These are phyloP conservation scores for Scleroderma bovista DNA, from an alignment of 768 basidiomycete genomes.

Conservation along the genomic window DNA sequence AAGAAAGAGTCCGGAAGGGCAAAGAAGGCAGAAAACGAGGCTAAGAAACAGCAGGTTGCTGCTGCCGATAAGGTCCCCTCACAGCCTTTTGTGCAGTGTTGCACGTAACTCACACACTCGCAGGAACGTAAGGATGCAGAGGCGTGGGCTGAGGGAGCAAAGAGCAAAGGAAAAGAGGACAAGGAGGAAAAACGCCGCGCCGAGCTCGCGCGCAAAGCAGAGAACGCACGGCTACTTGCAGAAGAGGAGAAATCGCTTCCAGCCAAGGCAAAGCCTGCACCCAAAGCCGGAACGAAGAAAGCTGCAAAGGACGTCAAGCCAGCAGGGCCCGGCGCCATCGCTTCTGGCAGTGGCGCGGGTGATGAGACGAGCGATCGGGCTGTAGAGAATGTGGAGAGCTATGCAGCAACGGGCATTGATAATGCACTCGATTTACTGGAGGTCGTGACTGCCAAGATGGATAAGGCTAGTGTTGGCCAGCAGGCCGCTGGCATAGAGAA, in stretches of 20 bases:
- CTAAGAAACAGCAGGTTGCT: constrained; percentile 65
- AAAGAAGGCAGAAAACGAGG: constrained; percentile 89
- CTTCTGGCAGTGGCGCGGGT: constrained; percentile 56
- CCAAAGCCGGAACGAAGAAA: constrained; percentile 62
- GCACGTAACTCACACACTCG: background rate
- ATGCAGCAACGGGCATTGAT: constrained; percentile 82
- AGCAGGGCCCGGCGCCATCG: constrained; percentile 81
- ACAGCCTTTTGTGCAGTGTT: background rate
- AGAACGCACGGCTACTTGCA: constrained; percentile 79
- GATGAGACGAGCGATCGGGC: constrained; percentile 12
- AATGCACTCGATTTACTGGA: constrained; percentile 86
- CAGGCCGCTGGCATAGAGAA: constrained; percentile 83
- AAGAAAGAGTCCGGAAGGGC: constrained; percentile 90
- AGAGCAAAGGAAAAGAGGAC: constrained; percentile 65
- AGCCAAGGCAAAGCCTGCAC: constrained; percentile 54
- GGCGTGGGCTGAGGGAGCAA: constrained; percentile 63
- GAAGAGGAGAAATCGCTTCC: constrained; percentile 72
- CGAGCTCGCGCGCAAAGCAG: constrained; percentile 81
- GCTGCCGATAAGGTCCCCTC: constrained; percentile 52
- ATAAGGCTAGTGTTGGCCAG: constrained; percentile 85
- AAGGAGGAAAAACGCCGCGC: constrained; percentile 78
- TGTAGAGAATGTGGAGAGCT: constrained; percentile 59
- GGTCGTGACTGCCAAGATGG: constrained; percentile 86
- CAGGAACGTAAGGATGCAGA: constrained; percentile 72
- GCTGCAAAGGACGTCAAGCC: constrained; percentile 47